These are phyloP conservation scores for Fusarium sp. DNA, from an alignment of 2,329 filamentous ascomycete genomes.

Conservation along the genomic window DNA sequence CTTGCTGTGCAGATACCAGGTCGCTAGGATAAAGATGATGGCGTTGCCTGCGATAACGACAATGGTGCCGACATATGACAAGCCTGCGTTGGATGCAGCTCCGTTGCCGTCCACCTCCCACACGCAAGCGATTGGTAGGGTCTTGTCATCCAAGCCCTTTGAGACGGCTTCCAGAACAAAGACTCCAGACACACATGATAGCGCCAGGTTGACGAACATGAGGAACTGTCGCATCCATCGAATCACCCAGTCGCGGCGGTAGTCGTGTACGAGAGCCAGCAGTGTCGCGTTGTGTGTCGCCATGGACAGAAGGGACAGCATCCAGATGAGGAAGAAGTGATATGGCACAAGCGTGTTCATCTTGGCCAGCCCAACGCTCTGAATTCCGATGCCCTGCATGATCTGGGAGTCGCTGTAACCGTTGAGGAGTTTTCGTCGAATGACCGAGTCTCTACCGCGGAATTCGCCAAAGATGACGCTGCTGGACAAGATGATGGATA, in stretches of 20 bases:
- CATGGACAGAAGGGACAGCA: constrained; percentile 72
- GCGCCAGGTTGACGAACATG: constrained; percentile 73
- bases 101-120: constrained; percentile 60
- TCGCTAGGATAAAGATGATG: constrained; percentile 68
- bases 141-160: constrained; percentile 61
- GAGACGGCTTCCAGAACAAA: constrained; percentile 68
- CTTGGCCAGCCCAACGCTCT: constrained; percentile 71
- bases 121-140: constrained; percentile 71
- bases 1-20: constrained; percentile 73
- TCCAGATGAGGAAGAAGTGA: constrained; percentile 79
- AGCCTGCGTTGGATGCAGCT: constrained; percentile 52
- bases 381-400: constrained; percentile 76
- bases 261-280: constrained; percentile 73
- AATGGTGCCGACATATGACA: constrained; percentile 70
- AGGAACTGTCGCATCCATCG: constrained; percentile 73
- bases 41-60: constrained; percentile 69
- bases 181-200: constrained; percentile 67
- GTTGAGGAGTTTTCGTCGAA: constrained; percentile 73
- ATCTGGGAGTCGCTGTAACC: constrained; percentile 77
- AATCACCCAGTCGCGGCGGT: constrained; percentile 74
- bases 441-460: constrained; percentile 59
- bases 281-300: constrained; percentile 74
- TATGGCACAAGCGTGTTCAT: constrained; percentile 70
- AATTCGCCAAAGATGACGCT: constrained; percentile 68
- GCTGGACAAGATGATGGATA: constrained; percentile 66